These are phyloP conservation scores for Ceratobasidium sp. DNA, from an alignment of 1,284 basidiomycete species.

Conservation along the genomic window DNA sequence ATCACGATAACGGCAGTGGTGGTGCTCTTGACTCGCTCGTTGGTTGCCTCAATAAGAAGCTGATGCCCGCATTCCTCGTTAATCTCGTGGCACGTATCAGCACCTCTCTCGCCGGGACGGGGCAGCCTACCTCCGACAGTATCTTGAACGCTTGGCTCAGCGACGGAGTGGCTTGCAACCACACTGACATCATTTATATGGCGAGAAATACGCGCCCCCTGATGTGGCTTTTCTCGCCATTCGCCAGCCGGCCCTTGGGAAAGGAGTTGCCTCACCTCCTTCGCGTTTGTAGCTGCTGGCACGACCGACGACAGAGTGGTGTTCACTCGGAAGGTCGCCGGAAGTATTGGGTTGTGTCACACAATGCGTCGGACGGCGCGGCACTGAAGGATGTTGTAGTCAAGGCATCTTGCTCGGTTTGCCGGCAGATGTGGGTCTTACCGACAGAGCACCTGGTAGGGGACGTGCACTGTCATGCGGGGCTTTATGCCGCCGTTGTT, in stretches of 20 bases:
- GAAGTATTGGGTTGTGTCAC: constrained; percentile 6
- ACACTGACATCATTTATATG: neutral
- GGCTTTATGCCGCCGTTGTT: neutral
- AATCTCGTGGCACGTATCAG: neutral
- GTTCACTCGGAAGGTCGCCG: too few species aligned
- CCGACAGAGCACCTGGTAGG: constrained; percentile 1
- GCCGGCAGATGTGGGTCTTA: constrained; percentile 3
- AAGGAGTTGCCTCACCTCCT: neutral
- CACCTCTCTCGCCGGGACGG: neutral
- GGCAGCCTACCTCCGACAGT: neutral
- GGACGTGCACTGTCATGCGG: neutral
- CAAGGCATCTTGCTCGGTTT: neutral
- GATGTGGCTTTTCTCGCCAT: constrained; percentile 17
- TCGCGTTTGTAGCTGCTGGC: neutral
- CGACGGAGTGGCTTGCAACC: neutral
- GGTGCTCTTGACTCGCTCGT: neutral
- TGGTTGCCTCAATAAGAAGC: neutral
- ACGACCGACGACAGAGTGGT: neutral
- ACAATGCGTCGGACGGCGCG: neutral
- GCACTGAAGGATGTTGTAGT: neutral
- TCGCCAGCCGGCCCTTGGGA: neutral
- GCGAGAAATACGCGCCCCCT: neutral
- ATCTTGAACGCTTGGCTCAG: neutral
- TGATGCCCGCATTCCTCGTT: neutral
- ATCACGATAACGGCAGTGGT: neutral